Conservation (phyloP, 2,329 filamentous ascomycete genomes). For the Kalmusia sp. region DNA sequence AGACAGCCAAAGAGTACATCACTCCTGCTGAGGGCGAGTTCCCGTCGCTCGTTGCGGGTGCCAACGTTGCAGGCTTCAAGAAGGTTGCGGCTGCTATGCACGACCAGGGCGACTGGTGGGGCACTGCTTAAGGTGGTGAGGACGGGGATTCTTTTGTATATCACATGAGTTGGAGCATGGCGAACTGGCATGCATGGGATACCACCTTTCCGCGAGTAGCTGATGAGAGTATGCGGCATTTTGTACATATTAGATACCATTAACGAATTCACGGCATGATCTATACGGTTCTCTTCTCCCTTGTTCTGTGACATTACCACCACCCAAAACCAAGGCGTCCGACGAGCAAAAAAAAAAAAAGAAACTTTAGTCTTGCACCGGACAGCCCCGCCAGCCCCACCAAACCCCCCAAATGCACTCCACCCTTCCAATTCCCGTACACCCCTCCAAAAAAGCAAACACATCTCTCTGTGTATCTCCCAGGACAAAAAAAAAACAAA, state of each 20-base stretch:
- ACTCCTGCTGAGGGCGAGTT: slow-evolving; percentile 79
- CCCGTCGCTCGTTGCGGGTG: slow-evolving; percentile 88
- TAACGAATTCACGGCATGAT: slow-evolving; percentile 9
- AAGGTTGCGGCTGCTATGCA: slow-evolving; percentile 96
- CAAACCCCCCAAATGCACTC: neutral
- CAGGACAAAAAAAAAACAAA: neutral
- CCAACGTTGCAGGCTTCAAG: slow-evolving; percentile 96
- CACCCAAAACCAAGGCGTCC: no score
- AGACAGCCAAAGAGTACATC: slow-evolving; percentile 90
- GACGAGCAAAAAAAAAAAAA: no score
- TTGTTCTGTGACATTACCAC: neutral
- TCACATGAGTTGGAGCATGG: neutral
- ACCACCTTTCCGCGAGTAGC: slow-evolving; percentile 5
- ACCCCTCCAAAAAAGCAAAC: neutral
- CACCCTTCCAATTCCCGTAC: neutral
- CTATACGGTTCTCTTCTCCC: neutral
- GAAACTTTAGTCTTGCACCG: neutral
- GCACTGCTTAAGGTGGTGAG: slow-evolving; percentile 14
- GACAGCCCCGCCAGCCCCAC: neutral
- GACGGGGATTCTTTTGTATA: neutral
- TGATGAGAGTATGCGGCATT: neutral
- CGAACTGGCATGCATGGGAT: slow-evolving; percentile 4
- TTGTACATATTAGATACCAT: slow-evolving; percentile 11
- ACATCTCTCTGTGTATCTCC: neutral
- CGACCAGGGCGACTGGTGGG: slow-evolving; percentile 95